Evolutionary conservation across 2,329 filamentous ascomycete genomes (phyloP), one percentile per base, ranked within the genome.

Genomic region (Curvularia eragrostidis): DNA sequence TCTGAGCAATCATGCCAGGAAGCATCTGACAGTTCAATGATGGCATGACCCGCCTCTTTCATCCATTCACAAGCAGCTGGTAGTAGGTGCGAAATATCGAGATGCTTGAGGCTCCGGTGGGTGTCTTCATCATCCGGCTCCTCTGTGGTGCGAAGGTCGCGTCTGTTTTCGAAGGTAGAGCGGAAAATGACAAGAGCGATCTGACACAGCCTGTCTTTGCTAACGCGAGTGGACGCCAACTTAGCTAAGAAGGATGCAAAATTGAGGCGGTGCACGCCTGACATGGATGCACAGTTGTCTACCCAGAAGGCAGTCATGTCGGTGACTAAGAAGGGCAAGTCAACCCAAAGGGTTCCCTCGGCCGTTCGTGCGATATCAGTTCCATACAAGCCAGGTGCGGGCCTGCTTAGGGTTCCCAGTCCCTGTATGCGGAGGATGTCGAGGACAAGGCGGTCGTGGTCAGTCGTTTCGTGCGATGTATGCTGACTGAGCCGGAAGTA

Each of bases 351-450:
- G 13, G 3, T 34, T 15, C 30, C 30, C 15, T 34, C 12, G 3
- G 12, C 30, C 15, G 10, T 34, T 13, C 30, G 51, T 9, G 54
- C 60, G n/a, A 60, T 63, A 28, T 63, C 52, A 18, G 60, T 53
- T 9, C 60, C 60, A 30, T 58, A 63, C 3, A 23, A 2, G 10
- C 54, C 60, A 30, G 48, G 19, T 2, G 55, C 54, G 24, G 57
- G 57, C 23, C 57, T 55, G n/a, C 54, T 56, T 24, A 63, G 43
- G 5, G 47, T 54, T 6, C 58, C 54, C 3, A 52, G 24, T 41
- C 54, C 58, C 34, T 59, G 52, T 7, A 55, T 59, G 19, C 52
- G 30, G 32, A 55, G 26, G 9, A 59, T 59, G 24, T 59, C 54
- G 18, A 61, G 58, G 13, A 61, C 48, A 1, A 61, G 38, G 34